Evolutionary conservation across 257 asterid species (phyloP), one percentile per base, ranked within the genome.

Genomic region (Paulownia fortunei): DNA sequence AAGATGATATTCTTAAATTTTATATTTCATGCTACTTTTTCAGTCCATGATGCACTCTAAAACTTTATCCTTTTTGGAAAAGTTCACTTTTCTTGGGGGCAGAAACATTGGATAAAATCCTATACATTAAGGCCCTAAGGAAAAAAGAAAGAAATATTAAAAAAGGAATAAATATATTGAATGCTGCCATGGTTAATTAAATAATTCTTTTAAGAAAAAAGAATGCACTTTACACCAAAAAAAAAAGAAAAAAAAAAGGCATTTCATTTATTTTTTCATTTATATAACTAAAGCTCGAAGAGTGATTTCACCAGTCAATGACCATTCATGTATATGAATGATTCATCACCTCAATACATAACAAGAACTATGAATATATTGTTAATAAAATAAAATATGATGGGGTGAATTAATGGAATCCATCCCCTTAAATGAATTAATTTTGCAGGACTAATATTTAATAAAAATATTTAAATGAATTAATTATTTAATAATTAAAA

Each of bases 121-220:
- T 5, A 9, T 4, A 39, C 30, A 36, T 4, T 1, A 11, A 39
- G 72, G 54, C 72, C 7, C 19, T 18, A 63, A n/a, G 49, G 36
- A 36, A 63, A 63, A 8, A 7, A 54, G 7, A 6, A 54, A 54
- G 10, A 54, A 67, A 41, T 59, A 59, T 5, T 0, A 58, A 58
- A 30, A 58, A 26, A 58, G 37, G 26, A 59, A 59, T 10, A 24
- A 12, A 27, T 60, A 68, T 44, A 42, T 18, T 68, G 73, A 59
- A 68, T 42, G 58, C 13, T 67, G 73, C 68, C 24, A 2, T 68
- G 39, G 26, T 21, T 68, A 24, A 69, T 46, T 69, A 47, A 47
- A 26, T 4, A 12, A 42, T 8, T 12, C 3, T 44, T 23, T 47
- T 21, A 68, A 5, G 9, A 23, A 41, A 37, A 21, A 0, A 42